Base-by-base conservation (phyloP, 1,284 basidiomycete genomes). In the Trametes hirsuta region DNA sequence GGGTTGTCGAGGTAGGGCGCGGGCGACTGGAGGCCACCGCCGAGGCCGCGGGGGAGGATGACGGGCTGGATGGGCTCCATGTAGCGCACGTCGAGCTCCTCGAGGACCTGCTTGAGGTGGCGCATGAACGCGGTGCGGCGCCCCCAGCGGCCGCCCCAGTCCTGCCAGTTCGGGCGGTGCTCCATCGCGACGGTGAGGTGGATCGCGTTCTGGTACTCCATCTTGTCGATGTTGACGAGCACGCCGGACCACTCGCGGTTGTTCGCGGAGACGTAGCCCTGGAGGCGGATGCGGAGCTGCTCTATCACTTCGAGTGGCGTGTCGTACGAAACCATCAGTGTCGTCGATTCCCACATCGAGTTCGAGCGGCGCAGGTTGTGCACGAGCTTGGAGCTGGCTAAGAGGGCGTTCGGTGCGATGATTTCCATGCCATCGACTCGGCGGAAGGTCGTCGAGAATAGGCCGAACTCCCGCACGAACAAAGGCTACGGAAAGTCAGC, bases 101-200 rank as follows among this genome's bases (percentile, higher is more conserved):
- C 90, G 50, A 91, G 76, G 15, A 86, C 72, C 4, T 75, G 79
- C 74, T 90, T 91, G 56, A 93, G 77, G 67, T 88, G 74, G 53
- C 86, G 82, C 87, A 92, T 91, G 72, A 91, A 89, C 30, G 74
- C 77, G 11, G 83, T 91, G 62, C 88, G 84, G 46, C 88, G 83
- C 10, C 76, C 77, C 88, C 87, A 93, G 57, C 91, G 81, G 12
- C 84, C 90, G 53, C 89, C 90, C 91, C 92, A 94, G 66, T 93
- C 90, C 72, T 94, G 92, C 91, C 91, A 94, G 71, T 93, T 93
- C 41, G 87, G 81, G 57, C 87, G 85, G 73, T 91, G 92, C 74
- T 94, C 91, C 72, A 94, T 84, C 15, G 86, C 86, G 48, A 94
- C 81, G 45, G 82, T 80, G 59, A 92, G 77, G 67, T 83, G 74